Evolutionary conservation across 495 filamentous ascomycete genomes (phyloP).

Genomic region (Penicillium desertorum): DNA sequence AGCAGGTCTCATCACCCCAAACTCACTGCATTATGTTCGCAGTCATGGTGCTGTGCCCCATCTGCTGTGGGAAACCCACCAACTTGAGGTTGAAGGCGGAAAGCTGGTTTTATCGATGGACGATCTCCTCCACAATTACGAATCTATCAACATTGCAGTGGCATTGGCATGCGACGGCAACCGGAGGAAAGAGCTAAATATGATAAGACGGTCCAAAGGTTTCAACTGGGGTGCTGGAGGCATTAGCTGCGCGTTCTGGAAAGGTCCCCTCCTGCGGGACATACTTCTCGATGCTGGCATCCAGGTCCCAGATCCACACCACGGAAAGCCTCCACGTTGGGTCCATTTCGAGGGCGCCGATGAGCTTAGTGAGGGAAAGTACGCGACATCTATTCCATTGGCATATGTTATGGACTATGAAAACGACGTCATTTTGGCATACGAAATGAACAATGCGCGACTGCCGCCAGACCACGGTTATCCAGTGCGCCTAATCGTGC

Average conservation of each 20-base stretch:
- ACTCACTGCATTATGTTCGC: no score
- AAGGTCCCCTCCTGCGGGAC: background rate
- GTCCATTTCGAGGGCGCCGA: background rate
- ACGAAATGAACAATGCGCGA: background rate
- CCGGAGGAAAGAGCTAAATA: no score
- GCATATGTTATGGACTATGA: background rate
- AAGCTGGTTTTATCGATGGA: no score
- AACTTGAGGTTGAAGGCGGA: no score
- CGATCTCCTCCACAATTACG: no score
- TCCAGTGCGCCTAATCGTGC: background rate
- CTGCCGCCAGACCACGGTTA: background rate
- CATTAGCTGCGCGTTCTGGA: background rate
- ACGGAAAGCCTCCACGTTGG: background rate
- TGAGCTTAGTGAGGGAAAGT: background rate
- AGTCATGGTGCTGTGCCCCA: no score
- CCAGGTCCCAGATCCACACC: background rate
- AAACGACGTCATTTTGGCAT: background rate
- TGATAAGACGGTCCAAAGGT: background rate
- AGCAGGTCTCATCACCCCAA: no score
- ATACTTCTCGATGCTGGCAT: background rate
- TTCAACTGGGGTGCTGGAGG: background rate
- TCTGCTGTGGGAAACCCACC: no score
- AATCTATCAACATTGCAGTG: no score
- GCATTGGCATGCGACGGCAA: no score
- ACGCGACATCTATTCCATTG: background rate